Evolutionary conservation across 495 filamentous ascomycete species (phyloP).

Genomic region (Talaromyces adpressus): DNA sequence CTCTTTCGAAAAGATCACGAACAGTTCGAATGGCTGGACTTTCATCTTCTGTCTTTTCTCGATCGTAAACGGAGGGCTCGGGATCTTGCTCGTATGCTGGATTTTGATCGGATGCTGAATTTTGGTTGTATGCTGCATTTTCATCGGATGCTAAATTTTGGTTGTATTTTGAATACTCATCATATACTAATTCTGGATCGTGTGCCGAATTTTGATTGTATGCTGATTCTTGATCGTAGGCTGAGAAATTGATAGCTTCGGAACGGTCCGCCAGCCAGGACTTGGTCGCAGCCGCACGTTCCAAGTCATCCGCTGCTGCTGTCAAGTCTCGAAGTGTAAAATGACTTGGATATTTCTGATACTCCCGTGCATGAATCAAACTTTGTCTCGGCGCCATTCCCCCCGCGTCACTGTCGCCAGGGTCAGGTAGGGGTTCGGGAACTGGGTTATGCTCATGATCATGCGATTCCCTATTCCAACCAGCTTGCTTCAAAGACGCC

Average conservation of each 20-base stretch:
- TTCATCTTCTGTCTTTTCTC: neutral
- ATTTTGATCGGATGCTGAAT: neutral
- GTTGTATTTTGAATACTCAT: neutral
- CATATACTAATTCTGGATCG: neutral
- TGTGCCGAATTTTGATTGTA: neutral
- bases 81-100: neutral
- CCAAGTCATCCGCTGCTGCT: neutral
- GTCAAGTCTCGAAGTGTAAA: neutral
- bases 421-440: neutral
- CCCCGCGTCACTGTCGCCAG: neutral
- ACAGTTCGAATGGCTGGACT: neutral
- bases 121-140: neutral
- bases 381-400: neutral
- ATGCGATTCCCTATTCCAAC: constrained; percentile 8
- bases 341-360: neutral
- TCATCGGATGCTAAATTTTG: neutral
- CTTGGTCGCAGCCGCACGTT: neutral
- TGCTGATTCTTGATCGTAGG: neutral
- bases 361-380: too few relatives aligned
- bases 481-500: constrained; percentile 28
- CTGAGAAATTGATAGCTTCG: neutral
- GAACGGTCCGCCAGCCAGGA: neutral
- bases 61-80: neutral
- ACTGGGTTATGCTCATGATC: neutral
- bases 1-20: constrained; percentile 2